Conservation (phyloP, 2,329 filamentous ascomycete genomes). For the Aaosphaeria arxii region DNA sequence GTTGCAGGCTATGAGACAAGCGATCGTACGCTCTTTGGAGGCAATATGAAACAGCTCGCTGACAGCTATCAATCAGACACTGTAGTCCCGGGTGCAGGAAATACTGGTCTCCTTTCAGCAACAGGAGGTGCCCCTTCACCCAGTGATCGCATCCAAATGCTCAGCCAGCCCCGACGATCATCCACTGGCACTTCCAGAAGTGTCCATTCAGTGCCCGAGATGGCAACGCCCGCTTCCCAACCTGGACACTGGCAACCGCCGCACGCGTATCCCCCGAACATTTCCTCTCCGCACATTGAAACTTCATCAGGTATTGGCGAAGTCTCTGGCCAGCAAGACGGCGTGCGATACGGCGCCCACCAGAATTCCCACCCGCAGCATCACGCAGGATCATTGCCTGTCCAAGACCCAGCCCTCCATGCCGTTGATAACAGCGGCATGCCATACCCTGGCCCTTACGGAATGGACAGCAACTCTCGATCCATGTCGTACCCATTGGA, state of each 20-base stretch:
- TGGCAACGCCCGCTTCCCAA: constrained; percentile 35
- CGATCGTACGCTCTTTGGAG: constrained; percentile 4
- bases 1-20: constrained; percentile 22
- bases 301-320: constrained; percentile 26
- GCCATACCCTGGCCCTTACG: constrained; percentile 35
- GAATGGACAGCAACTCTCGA: constrained; percentile 35
- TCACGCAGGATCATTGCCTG: constrained; percentile 30
- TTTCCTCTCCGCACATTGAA: constrained; percentile 35
- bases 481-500: constrained; percentile 41
- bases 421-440: constrained; percentile 25
- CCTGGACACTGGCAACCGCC: constrained; percentile 36
- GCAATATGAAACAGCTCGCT: constrained; percentile 1
- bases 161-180: constrained; percentile 35
- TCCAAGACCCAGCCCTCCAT: constrained; percentile 30
- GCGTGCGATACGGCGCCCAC: constrained; percentile 33
- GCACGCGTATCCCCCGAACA: constrained; percentile 29
- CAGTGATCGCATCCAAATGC: constrained; percentile 38
- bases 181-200: constrained; percentile 38
- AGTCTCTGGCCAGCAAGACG: constrained; percentile 24
- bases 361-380: constrained; percentile 30
- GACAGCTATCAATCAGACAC: constrained; percentile 11
- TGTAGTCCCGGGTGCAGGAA: constrained; percentile 16
- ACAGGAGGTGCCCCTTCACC: constrained; percentile 35
- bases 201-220: constrained; percentile 35
- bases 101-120: constrained; percentile 16